Conservation (phyloP, 345 rosid species). For the Syzygium aqueum region DNA sequence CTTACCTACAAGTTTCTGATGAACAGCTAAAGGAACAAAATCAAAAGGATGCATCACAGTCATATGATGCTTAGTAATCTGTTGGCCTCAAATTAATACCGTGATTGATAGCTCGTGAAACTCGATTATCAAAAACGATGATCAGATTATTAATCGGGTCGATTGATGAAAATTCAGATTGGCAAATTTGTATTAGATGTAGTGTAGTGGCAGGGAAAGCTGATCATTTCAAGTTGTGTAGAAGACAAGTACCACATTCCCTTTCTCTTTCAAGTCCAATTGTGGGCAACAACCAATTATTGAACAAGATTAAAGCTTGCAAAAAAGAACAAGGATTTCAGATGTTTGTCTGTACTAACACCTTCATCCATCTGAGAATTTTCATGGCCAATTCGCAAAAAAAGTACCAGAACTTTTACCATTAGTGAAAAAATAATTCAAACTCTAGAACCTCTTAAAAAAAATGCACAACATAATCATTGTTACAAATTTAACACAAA, state of each 20-base stretch:
- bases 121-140: neutral
- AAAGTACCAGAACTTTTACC: neutral
- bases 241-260: neutral
- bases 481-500: neutral
- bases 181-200: neutral
- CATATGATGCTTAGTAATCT: neutral
- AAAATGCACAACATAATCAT: neutral
- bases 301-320: neutral
- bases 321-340: neutral
- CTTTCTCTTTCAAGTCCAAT: neutral
- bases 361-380: neutral
- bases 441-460: neutral
- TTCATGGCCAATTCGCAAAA: neutral
- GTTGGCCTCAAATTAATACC: neutral
- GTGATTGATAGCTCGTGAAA: neutral
- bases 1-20: neutral
- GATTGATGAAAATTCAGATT: neutral
- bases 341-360: neutral
- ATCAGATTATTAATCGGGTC: neutral
- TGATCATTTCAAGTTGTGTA: neutral
- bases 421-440: neutral
- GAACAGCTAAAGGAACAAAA: neutral
- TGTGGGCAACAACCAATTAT: neutral
- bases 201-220: neutral
- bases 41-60: neutral